Conservation (phyloP, 208 protist genomes). For the Crithidia sp. region DNA sequence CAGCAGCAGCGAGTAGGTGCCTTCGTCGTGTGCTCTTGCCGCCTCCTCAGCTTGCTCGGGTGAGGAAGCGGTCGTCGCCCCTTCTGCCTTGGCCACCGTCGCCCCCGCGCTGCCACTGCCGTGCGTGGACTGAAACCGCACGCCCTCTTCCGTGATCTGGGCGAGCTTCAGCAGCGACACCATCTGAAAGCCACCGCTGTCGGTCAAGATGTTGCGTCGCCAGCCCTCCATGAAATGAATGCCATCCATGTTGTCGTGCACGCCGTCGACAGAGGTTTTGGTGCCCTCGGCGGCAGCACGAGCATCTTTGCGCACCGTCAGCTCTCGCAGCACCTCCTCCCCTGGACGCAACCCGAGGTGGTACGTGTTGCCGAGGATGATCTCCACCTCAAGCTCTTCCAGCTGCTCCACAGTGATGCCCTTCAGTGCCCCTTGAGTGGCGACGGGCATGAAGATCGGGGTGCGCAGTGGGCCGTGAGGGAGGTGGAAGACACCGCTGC, state of each 20-base stretch:
- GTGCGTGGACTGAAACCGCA: slow-evolving; percentile 98
- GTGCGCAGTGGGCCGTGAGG: slow-evolving; percentile 91
- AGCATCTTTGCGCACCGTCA: slow-evolving; percentile 74
- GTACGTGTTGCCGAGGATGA: slow-evolving; percentile 99
- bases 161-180: slow-evolving; percentile 97
- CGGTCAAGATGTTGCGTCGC: slow-evolving; percentile 96
- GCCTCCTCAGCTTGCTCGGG: slow-evolving; percentile 7
- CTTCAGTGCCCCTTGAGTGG: slow-evolving; percentile 97
- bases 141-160: slow-evolving; percentile 98
- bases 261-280: slow-evolving; percentile 24
- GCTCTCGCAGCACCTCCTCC: slow-evolving; percentile 76
- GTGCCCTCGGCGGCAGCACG: slow-evolving; percentile 22
- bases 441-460: slow-evolving; percentile 98
- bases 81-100: slow-evolving; percentile 19
- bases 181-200: slow-evolving; percentile 99
- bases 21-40: slow-evolving; percentile 13
- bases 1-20: slow-evolving; percentile 91
- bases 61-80: neutral
- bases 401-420: slow-evolving; percentile 95
- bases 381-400: slow-evolving; percentile 93
- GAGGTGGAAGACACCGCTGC: slow-evolving; percentile 88
- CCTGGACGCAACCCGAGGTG: slow-evolving; percentile 96
- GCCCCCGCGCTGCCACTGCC: slow-evolving; percentile 66
- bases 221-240: slow-evolving; percentile 98
- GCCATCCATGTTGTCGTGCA: slow-evolving; percentile 94